Evolutionary conservation across 2,329 filamentous ascomycete genomes (phyloP), one percentile per base, ranked within the genome.

Genomic region (Sarocladium oryzae): DNA sequence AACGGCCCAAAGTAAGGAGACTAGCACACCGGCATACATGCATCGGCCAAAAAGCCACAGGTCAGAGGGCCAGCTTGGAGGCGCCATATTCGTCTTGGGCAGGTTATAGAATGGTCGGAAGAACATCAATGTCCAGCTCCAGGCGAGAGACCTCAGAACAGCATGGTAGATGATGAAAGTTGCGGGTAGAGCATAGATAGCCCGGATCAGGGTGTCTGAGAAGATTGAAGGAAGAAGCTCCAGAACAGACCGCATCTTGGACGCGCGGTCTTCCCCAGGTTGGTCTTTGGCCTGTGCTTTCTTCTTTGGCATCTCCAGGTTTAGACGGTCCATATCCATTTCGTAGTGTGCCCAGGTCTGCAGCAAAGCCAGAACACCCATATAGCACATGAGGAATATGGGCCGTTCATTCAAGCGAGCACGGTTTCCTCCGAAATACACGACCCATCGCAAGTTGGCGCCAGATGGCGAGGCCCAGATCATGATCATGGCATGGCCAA

Each of bases 371-470:
- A 93, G 75, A 1, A 84, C 66, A 2, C 84, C 63, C 57, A 93
- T 80, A 60, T 87, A 83, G 54, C 78, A 80, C 30, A 88, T 83
- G 49, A 96, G 73, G 63, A 90, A 93, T 23, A 97, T 78, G 1
- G 89, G 85, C 56, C 87, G 81, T 72, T 97, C 92, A 64, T 97
- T 97, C 53, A 96, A 70, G 50, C 82, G 78, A 18, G 86, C 78
- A 32, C 90, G 79, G 64, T 93, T 88, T 57, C 78, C 84, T 55
- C 74, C 83, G 66, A 80, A 82, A 57, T 82, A 78, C 51, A 85
- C 86, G 57, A 95, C 82, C 79, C 86, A 88, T 56, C 79, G 77
- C 51, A 96, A 74, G 55, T 84, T 82, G 50, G 79, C 76, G 35
- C 69, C 69, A 16, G 72, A 70, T 20, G 82, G 71, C 49, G 79